phyloP scores from a whole-genome alignment of 768 basidiomycete species.

The Pleurotus cornucopiae region DNA sequence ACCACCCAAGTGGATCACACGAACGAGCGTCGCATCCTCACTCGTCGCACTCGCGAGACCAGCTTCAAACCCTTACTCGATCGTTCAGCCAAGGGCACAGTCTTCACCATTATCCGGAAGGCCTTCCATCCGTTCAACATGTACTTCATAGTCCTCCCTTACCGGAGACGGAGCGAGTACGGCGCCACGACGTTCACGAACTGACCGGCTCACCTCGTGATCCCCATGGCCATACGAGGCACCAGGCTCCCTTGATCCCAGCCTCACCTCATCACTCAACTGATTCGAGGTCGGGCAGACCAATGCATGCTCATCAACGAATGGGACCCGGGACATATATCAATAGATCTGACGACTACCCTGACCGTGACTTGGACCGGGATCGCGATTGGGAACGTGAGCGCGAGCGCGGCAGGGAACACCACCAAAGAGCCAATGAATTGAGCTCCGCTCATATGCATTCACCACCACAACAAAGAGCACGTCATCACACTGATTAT shows the following conservation, averaged over 20 bases:
- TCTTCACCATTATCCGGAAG: constrained; percentile 45
- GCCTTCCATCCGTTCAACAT: constrained; percentile 38
- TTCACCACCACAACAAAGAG: constrained; percentile 38
- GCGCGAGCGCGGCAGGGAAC: constrained; percentile 28
- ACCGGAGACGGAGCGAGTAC: constrained; percentile 39
- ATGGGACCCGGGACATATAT: constrained; percentile 59
- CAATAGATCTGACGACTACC: constrained; percentile 48
- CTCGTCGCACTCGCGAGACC: constrained; percentile 48
- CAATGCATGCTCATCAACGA: constrained; percentile 30
- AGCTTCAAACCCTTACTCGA: constrained; percentile 31
- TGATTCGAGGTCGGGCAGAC: constrained; percentile 14
- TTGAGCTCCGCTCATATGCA: constrained; percentile 27
- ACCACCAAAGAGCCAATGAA: constrained; percentile 21
- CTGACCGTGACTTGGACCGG: constrained; percentile 35
- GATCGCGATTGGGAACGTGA: constrained; percentile 45
- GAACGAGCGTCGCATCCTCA: constrained; percentile 47
- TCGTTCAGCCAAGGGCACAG: constrained; percentile 31
- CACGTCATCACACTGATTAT: constrained; percentile 26
- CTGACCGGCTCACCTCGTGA: constrained; percentile 27
- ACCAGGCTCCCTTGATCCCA: constrained; percentile 19
- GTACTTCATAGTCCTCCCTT: constrained; percentile 47
- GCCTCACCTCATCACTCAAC: constrained; percentile 22
- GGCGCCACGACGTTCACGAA: constrained; percentile 47
- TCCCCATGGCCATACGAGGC: constrained; percentile 25
- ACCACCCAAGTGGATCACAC: constrained; percentile 37